Base-by-base conservation (phyloP, 306 rosid species). In the Glycine latifolia region DNA sequence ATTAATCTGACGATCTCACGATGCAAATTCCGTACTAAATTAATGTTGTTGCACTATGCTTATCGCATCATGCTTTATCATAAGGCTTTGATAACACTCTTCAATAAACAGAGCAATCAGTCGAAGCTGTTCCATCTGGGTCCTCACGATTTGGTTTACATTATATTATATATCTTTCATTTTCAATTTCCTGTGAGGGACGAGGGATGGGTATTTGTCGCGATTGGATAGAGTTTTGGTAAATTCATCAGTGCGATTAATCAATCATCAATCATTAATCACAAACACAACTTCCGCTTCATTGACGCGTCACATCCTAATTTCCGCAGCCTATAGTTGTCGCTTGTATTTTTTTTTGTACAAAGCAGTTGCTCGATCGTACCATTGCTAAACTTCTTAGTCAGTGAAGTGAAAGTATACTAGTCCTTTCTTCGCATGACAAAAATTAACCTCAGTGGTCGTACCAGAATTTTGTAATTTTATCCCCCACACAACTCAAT, bases 251-350 rank as follows among this genome's bases (percentile, higher is more conserved):
- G 61, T 71, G 67, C 46, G 14, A 73, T 70, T 59, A 65, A 76
- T 86, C 69, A 76, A 43, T 63, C 58, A 77, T 71, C 77, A 60
- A 76, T 86, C 69, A 76, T 50, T 63, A 63, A 77, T 71, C 77
- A 60, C 66, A 71, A 73, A 75, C 76, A 54, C 31, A 26, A 26
- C 41, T 37, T 37, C 41, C 5, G 2, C 77, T 56, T 44, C 83
- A 35, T 6, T 66, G 66, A 84, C 5, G 76, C 26, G 72, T 79
- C 82, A 69, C 84, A 76, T 81, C 71, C 80, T 41, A 33, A 79
- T 62, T 83, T 82, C 17, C 17, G 43, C 77, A 86, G 26, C 52
- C 78, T 60, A 67, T 83, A 69, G 39, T 35, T 75, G 71, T 80
- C 63, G 47, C n/a, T 62, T 62, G 68, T 20, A 62, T 62, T 76